Evolutionary conservation across 139 green algal species (phyloP).

Genomic region (Penium margaritaceum): DNA sequence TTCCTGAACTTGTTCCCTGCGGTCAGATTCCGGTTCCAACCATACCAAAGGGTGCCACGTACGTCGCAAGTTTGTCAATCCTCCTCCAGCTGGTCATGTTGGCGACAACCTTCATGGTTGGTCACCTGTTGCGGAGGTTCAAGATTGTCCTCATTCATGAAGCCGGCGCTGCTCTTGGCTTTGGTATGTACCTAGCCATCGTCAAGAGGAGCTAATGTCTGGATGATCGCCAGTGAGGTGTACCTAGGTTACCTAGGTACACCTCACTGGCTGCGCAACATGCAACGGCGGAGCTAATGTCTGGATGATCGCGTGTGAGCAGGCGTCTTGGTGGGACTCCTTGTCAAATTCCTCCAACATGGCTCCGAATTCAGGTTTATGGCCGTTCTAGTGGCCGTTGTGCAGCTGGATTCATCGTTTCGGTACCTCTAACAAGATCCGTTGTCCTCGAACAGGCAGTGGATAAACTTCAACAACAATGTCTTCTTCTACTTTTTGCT

Average conservation of each 20-base stretch:
- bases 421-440: neutral
- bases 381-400: neutral
- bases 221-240: neutral
- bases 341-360: constrained; percentile 27
- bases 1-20: constrained; percentile 9
- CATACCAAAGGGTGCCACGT: constrained; percentile 19
- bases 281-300: neutral
- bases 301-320: neutral
- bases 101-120: constrained; percentile 37
- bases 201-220: neutral
- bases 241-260: neutral
- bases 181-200: constrained; percentile 7
- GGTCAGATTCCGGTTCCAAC: constrained; percentile 22
- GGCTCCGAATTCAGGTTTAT: constrained; percentile 25
- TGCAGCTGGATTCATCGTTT: neutral
- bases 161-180: constrained; percentile 17
- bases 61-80: constrained; percentile 32
- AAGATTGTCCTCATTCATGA: constrained; percentile 42
- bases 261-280: neutral
- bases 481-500: constrained; percentile 75
- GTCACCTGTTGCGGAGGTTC: constrained; percentile 20
- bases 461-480: constrained; percentile 50
- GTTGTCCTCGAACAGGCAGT: constrained; percentile 13
- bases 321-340: constrained; percentile 31
- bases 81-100: constrained; percentile 32